Conservation (phyloP, 768 basidiomycete genomes). For the Boletellus sp. region DNA sequence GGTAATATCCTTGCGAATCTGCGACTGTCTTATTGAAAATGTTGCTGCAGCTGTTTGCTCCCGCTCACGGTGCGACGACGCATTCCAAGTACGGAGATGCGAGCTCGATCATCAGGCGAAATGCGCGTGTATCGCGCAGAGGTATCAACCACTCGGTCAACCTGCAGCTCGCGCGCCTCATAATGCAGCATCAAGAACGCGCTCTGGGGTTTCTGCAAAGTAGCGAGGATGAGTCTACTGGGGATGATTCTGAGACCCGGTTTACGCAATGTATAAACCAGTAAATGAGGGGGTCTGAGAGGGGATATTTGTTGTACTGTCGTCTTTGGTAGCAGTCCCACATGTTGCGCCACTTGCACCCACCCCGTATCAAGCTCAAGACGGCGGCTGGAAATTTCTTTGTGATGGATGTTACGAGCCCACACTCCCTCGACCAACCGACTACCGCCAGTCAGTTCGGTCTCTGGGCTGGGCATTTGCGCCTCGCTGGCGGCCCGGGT, state of each 20-base stretch:
- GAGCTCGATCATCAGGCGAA: constrained; percentile 53
- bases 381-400: constrained; percentile 26
- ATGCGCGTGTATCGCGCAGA: constrained; percentile 37
- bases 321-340: not conserved
- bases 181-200: constrained; percentile 29
- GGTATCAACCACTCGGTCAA: constrained; percentile 16
- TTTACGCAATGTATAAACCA: constrained; percentile 29
- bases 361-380: constrained; percentile 3
- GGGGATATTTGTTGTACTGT: not conserved
- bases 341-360: constrained; percentile 7
- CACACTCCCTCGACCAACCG: constrained; percentile 19
- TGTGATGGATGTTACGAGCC: constrained; percentile 24
- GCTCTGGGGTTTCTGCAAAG: constrained; percentile 22
- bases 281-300: too few relatives aligned
- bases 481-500: constrained; percentile 15
- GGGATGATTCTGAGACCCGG: constrained; percentile 25
- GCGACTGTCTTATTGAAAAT: not conserved
- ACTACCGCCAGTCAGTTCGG: constrained; percentile 22
- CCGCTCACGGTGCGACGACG: constrained; percentile 41
- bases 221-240: constrained; percentile 19
- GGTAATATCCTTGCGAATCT: constrained; percentile 36
- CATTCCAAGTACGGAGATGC: constrained; percentile 57
- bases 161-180: constrained; percentile 29
- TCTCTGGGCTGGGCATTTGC: constrained; percentile 13
- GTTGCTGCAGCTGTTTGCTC: constrained; percentile 58